These are phyloP conservation scores for Aureobasidium lini DNA, from an alignment of 2,329 filamentous ascomycete genomes.

Conservation along the genomic window DNA sequence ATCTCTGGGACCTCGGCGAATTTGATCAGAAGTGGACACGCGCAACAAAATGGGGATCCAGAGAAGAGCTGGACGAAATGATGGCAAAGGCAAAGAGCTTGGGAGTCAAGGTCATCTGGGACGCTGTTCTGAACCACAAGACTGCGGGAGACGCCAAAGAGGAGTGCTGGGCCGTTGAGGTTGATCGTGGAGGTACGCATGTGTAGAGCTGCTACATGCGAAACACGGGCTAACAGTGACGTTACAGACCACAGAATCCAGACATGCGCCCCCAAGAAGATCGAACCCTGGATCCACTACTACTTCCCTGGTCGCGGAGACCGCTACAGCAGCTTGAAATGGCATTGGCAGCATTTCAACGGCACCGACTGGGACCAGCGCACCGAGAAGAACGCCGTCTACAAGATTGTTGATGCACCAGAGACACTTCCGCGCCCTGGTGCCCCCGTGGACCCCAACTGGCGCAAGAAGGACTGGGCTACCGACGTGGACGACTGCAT, in stretches of 20 bases:
- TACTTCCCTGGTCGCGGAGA: constrained; percentile 55
- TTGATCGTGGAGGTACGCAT: constrained; percentile 40
- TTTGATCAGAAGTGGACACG: constrained; percentile 61
- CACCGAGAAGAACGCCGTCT: constrained; percentile 53
- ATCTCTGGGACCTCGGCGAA: constrained; percentile 62
- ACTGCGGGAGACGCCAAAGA: constrained; percentile 61
- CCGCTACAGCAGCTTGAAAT: constrained; percentile 55
- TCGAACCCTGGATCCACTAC: constrained; percentile 62
- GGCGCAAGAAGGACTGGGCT: constrained; percentile 55
- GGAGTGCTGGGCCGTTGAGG: constrained; percentile 54
- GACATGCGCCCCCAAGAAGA: constrained; percentile 50
- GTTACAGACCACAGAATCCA: constrained; percentile 46
- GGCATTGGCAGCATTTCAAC: constrained; percentile 60
- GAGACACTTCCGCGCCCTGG: constrained; percentile 2
- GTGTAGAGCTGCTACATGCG: background rate
- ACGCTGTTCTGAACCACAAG: constrained; percentile 67
- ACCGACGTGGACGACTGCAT: constrained; percentile 53
- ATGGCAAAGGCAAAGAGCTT: constrained; percentile 43
- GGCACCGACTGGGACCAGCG: constrained; percentile 59
- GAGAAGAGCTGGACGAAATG: constrained; percentile 52
- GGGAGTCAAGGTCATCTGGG: constrained; percentile 57
- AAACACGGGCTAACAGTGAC: constrained; percentile 21
- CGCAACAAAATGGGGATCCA: constrained; percentile 62
- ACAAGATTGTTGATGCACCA: constrained; percentile 49
- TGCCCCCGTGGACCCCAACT: background rate